Percentiles rank a stretch among this genome's conserved stretches.
phyloP scores from a whole-genome alignment of 2,329 filamentous ascomycete genomes.

The Beauveria asiatica region DNA sequence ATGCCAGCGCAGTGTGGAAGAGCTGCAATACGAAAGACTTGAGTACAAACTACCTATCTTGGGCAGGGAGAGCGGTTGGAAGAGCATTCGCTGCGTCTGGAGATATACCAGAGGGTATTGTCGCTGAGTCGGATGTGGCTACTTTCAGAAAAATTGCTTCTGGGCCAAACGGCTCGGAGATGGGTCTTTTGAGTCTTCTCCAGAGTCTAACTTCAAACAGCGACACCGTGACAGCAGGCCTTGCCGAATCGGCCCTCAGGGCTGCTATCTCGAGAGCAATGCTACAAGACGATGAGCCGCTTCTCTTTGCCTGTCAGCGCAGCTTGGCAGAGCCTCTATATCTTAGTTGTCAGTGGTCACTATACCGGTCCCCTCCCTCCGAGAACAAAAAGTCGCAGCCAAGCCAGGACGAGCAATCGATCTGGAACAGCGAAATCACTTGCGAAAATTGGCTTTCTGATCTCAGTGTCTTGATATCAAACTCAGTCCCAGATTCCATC shows the following conservation, averaged over 20 bases:
- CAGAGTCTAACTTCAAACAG: slow-evolving; percentile 52
- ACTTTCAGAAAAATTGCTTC: slow-evolving; percentile 39
- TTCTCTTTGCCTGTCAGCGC: slow-evolving; percentile 42
- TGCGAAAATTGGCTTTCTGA: slow-evolving; percentile 50
- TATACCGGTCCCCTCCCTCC: slow-evolving; percentile 47
- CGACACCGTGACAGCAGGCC: slow-evolving; percentile 45
- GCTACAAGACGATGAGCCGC: slow-evolving; percentile 35
- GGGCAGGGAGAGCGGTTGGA: slow-evolving; percentile 80
- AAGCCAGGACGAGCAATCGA: slow-evolving; percentile 14
- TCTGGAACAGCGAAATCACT: slow-evolving; percentile 32
- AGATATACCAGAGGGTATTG: slow-evolving; percentile 50
- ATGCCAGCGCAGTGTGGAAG: slow-evolving; percentile 64
- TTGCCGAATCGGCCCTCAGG: slow-evolving; percentile 53
- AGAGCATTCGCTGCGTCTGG: slow-evolving; percentile 74
- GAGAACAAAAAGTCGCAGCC: slow-evolving; percentile 25
- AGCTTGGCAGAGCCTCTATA: slow-evolving; percentile 44
- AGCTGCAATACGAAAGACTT: slow-evolving; percentile 59
- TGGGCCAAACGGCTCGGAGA: slow-evolving; percentile 49
- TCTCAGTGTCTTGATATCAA: slow-evolving; percentile 53
- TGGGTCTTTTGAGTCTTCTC: slow-evolving; percentile 53
- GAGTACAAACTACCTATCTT: slow-evolving; percentile 64
- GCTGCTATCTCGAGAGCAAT: slow-evolving; percentile 46
- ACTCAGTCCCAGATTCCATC: slow-evolving; percentile 51
- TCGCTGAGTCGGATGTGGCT: slow-evolving; percentile 50
- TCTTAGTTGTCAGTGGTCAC: slow-evolving; percentile 47